phyloP scores from a whole-genome alignment of 2,329 filamentous ascomycete species.

The Venturia effusa region DNA sequence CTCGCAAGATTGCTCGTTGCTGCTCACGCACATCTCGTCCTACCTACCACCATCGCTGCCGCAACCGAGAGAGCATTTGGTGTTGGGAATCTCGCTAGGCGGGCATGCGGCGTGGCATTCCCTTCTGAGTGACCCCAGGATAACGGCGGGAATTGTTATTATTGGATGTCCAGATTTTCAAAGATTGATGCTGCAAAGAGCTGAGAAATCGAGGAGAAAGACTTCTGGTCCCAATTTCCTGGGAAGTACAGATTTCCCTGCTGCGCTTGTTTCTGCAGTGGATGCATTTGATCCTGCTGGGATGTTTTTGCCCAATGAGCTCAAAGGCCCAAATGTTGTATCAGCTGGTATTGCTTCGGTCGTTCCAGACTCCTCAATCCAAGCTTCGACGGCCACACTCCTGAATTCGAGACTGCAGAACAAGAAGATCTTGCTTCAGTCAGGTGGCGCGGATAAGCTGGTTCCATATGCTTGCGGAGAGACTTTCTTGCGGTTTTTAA shows the following conservation, averaged over 20 bases:
- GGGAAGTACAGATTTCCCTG: conserved; percentile 68
- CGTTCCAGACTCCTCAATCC: conserved; percentile 5
- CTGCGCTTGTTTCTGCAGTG: conserved; percentile 52
- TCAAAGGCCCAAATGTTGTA: background rate
- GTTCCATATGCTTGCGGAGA: conserved; percentile 56
- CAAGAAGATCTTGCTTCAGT: conserved; percentile 55
- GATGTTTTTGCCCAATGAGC: conserved; percentile 46
- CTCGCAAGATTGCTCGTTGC: conserved; percentile 58
- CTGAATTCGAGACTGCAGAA: conserved; percentile 38
- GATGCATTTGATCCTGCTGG: conserved; percentile 63
- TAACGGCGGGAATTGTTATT: conserved; percentile 67
- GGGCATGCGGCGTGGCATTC: conserved; percentile 83
- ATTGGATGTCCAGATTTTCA: conserved; percentile 88
- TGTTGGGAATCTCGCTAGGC: conserved; percentile 74
- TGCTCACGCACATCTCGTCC: conserved; percentile 69
- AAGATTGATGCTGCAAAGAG: conserved; percentile 70
- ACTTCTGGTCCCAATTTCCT: conserved; percentile 59
- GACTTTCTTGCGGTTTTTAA: conserved; percentile 52
- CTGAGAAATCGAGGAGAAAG: conserved; percentile 54
- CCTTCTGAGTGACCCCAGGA: conserved; percentile 64
- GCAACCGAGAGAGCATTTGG: conserved; percentile 51
- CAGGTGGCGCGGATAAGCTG: conserved; percentile 57
- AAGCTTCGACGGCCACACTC: conserved; percentile 18
- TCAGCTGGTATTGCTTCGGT: background rate
- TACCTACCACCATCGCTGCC: conserved; percentile 51